Percentiles rank a stretch among this genome's conserved stretches.
phyloP scores from a whole-genome alignment of 1,139 yeast genomes.

The Zygoascus sp. region DNA sequence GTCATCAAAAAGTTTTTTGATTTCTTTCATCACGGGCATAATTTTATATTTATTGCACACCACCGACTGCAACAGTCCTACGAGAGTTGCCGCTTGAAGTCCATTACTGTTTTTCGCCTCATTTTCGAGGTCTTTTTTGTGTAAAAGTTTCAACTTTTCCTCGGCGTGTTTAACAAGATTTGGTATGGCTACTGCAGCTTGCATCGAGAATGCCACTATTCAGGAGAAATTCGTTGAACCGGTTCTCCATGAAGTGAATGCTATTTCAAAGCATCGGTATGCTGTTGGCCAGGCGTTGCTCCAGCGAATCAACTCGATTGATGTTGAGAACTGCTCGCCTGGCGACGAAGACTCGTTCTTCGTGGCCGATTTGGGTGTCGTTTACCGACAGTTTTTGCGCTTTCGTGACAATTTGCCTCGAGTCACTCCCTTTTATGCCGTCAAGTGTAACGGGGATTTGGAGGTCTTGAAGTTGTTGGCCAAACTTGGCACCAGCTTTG shows the following conservation, averaged over 20 bases:
- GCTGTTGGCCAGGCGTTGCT: constrained; percentile 28
- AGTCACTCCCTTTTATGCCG: constrained; percentile 84
- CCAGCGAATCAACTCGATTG: constrained; percentile 38
- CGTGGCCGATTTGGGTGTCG: constrained; percentile 78
- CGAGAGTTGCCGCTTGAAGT: constrained; percentile 25
- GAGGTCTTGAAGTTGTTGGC: constrained; percentile 56
- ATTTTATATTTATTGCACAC: constrained; percentile 3
- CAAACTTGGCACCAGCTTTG: constrained; percentile 69
- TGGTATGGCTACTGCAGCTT: constrained; percentile 8
- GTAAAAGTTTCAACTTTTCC: constrained; percentile 13
- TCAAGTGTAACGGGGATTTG: constrained; percentile 82
- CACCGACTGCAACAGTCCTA: constrained; percentile 12
- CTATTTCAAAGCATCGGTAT: neutral
- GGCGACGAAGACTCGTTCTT: constrained; percentile 87
- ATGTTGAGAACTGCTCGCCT: constrained; percentile 59
- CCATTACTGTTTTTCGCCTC: constrained; percentile 16
- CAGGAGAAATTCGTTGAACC: neutral
- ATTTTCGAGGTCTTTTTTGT: constrained; percentile 15
- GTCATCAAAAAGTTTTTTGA: neutral
- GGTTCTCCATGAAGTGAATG: neutral
- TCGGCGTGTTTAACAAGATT: constrained; percentile 4
- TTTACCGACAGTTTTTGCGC: constrained; percentile 51
- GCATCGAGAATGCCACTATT: neutral
- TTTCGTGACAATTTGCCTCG: constrained; percentile 69
- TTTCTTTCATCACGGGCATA: constrained; percentile 6